These are phyloP conservation scores for Blastobotrys petasosporus DNA, from an alignment of 1,139 yeast genomes.

Conservation along the genomic window DNA sequence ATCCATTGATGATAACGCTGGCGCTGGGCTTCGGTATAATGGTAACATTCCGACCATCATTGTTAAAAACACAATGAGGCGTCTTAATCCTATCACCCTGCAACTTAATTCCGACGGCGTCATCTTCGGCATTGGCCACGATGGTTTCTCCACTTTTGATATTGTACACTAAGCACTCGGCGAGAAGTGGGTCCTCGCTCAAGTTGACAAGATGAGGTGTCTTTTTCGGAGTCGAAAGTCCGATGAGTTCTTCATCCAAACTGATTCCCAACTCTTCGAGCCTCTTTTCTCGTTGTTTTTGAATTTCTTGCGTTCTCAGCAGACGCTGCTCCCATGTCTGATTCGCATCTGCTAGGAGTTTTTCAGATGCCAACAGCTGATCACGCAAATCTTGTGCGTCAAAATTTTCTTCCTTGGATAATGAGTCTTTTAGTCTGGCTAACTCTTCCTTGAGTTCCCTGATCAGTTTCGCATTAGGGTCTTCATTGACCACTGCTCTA, in stretches of 20 bases:
- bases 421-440: conserved; percentile 18
- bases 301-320: conserved; percentile 22
- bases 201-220: conserved; percentile 29
- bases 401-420: conserved; percentile 4
- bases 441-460: conserved; percentile 29
- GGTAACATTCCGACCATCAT: conserved; percentile 19
- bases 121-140: conserved; percentile 22
- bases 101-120: conserved; percentile 23
- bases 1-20: conserved; percentile 25
- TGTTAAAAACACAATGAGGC: conserved; percentile 25
- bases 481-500: conserved; percentile 46
- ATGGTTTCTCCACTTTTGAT: conserved; percentile 24
- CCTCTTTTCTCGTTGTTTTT: conserved; percentile 24
- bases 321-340: conserved; percentile 30
- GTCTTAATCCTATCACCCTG: conserved; percentile 21
- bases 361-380: conserved; percentile 24
- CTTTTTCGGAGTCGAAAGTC: conserved; percentile 27
- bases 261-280: conserved; percentile 28
- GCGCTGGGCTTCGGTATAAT: conserved; percentile 17
- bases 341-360: conserved; percentile 24
- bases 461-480: conserved; percentile 29
- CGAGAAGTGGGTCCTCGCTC: conserved; percentile 27
- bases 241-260: conserved; percentile 23
- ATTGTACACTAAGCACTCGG: conserved; percentile 30
- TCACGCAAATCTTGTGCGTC: conserved; percentile 22